Evolutionary conservation across 2,329 filamentous ascomycete species (phyloP), one percentile per base, ranked within the genome.

Genomic region (Pestalotiopsis sp.): DNA sequence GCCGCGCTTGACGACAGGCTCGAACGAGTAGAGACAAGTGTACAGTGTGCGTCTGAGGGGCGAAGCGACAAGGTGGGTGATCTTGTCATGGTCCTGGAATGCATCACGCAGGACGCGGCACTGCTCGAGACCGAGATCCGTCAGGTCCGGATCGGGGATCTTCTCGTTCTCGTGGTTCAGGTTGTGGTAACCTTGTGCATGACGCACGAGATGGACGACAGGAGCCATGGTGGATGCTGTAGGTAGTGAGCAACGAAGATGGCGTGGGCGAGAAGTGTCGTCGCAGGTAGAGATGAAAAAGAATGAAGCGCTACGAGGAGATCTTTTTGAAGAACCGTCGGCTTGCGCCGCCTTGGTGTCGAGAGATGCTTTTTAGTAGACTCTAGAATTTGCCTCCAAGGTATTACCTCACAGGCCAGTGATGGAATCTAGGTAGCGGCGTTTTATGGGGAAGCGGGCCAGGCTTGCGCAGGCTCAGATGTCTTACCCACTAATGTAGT

Each of bases 131-230:
- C 95, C 95, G n/a, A 91, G 84, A 0, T 88, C 84, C 1, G 95
- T 97, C 66, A 97, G 87, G 69, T 88, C 83, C 1, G 95, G 94
- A 77, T 98, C 95, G n/a, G 79, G 90, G 56, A 97, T 83, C 70
- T 82, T 76, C 77, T 95, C 91, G 81, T 95, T 93, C 71, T 87
- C 91, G 31, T 83, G 75, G 71, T 76, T 85, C 76, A 96, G 87
- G 80, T 97, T 97, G 86, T 97, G 95, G 77, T 88, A 89, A 81
- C 93, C 94, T 82, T 93, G 85, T 13, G 91, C 92, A 79, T 94
- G 92, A 80, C 92, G 91, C 75, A 94, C 87, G 72, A 92, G 84
- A 79, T 92, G 88, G 72, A 93, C 82, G 58, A 84, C 88, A 31
- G 85, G 83, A 2, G 83, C 78, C 86, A 88, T 88, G 17, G 6